phyloP scores from a whole-genome alignment of 306 rosid genomes.

The Lupinus albus region DNA sequence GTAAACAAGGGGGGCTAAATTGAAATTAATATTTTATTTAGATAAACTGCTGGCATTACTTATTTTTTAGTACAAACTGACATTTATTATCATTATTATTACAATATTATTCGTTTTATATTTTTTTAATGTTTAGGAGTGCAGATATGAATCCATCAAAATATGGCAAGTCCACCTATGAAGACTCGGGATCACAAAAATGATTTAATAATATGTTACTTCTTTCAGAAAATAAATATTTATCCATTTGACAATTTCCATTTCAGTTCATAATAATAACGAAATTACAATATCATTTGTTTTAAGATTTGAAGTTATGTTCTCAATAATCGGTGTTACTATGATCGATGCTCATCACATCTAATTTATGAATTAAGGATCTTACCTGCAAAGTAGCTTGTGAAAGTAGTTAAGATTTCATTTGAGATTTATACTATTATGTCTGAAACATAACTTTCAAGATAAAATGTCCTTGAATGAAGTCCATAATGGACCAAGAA shows the following conservation, averaged over 20 bases:
- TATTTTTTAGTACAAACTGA: neutral
- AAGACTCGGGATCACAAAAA: slow-evolving; percentile 14
- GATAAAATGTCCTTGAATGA: neutral
- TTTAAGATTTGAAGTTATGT: slow-evolving; percentile 7
- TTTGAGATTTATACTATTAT: neutral
- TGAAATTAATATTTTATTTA: neutral
- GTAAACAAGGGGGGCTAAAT: too few species aligned
- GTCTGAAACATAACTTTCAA: neutral
- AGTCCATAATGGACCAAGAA: slow-evolving; percentile 26
- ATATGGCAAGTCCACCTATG: slow-evolving; percentile 7
- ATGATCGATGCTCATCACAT: slow-evolving; percentile 60
- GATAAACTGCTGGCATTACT: neutral
- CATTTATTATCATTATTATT: slow-evolving; percentile 5
- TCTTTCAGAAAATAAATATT: neutral
- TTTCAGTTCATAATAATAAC: neutral
- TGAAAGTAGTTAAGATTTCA: neutral
- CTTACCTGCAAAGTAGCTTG: slow-evolving; percentile 62
- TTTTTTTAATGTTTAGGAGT: neutral
- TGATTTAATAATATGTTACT: neutral
- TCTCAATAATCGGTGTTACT: neutral
- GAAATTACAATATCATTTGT: slow-evolving; percentile 15
- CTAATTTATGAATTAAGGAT: slow-evolving; percentile 64
- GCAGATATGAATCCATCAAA: slow-evolving; percentile 10
- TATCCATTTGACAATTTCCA: neutral
- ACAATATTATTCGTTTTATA: neutral